Evolutionary conservation across 495 filamentous ascomycete genomes (phyloP).

Genomic region (Annulohypoxylon maeteangense): DNA sequence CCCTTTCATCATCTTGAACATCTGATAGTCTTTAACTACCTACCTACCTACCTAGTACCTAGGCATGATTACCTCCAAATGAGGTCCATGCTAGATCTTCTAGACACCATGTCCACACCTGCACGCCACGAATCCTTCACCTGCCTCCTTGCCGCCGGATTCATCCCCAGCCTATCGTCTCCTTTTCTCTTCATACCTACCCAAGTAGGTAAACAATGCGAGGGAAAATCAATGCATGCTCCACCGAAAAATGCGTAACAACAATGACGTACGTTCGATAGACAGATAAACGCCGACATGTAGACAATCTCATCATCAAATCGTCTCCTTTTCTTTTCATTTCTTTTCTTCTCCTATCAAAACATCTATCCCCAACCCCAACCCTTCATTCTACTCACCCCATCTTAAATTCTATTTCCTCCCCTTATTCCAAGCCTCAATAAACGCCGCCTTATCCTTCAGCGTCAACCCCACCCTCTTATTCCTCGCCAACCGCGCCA

Average conservation of each 20-base stretch:
- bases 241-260: conserved; percentile 34
- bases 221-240: conserved; percentile 31
- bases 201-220: background rate
- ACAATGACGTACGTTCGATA: conserved; percentile 36
- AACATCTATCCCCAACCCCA: background rate
- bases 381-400: background rate
- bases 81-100: background rate
- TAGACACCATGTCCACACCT: too few species aligned
- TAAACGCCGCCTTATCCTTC: conserved; percentile 83
- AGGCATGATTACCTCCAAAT: too few species aligned
- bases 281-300: background rate
- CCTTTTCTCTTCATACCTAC: background rate
- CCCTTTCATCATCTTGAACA: background rate
- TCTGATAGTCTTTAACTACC: background rate
- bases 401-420: conserved; percentile 32
- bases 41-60: too few species aligned
- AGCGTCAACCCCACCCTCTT: conserved; percentile 88
- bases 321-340: background rate
- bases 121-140: too few species aligned
- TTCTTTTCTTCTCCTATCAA: background rate
- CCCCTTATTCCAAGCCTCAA: conserved; percentile 64
- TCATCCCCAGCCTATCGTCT: background rate
- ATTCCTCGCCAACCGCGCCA: conserved; percentile 90
- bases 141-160: too few species aligned
- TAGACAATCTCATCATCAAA: conserved; percentile 4